Percentiles rank a stretch among this genome's conserved stretches.
phyloP scores from a whole-genome alignment of 176 grass and related monocot species.

The Sorghum bicolor region Sorghum_bicolor_NCBIv3 NC_012876.2:61746501-61747000 shows the following conservation, averaged over 20 bases:
- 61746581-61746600: too few species aligned
- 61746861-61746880: conserved; percentile 34
- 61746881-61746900: conserved; percentile 31
- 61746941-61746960: conserved; percentile 76
- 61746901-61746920: conserved; percentile 30
- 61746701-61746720: not conserved
- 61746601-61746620: too few species aligned
- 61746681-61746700: too few species aligned
- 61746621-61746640: too few species aligned
- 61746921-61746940: conserved; percentile 21
- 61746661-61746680: too few species aligned
- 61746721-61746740: not conserved
- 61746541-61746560: too few species aligned
- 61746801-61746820: not conserved
- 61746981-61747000: conserved; percentile 98
- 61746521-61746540: too few species aligned
- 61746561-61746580: too few species aligned
- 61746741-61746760: too few species aligned
- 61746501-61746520: too few species aligned
- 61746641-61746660: too few species aligned
- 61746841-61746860: conserved; percentile 74
- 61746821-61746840: conserved; percentile 28
- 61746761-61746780: too few species aligned
- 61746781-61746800: not conserved
- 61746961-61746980: conserved; percentile 85